These are phyloP conservation scores for Geosmithia flava DNA, from an alignment of 2,329 filamentous ascomycete genomes.

Conservation along the genomic window DNA sequence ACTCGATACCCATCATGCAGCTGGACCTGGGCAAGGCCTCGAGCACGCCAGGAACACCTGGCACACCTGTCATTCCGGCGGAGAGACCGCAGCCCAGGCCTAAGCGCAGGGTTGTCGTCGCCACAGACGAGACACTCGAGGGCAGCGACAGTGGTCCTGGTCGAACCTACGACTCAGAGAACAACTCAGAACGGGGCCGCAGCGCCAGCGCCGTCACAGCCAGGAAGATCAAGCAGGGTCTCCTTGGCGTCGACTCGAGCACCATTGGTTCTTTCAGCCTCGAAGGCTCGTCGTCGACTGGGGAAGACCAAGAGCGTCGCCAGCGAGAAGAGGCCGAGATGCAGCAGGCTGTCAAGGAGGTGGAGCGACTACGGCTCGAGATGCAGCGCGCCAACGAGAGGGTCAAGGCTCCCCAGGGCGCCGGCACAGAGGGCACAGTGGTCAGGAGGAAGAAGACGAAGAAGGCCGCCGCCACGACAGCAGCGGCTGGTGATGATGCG, in stretches of 20 bases:
- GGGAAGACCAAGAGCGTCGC: slow-evolving; percentile 50
- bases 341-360: slow-evolving; percentile 75
- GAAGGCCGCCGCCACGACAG: slow-evolving; percentile 25
- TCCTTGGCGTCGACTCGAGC: slow-evolving; percentile 81
- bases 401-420: slow-evolving; percentile 58
- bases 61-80: slow-evolving; percentile 11
- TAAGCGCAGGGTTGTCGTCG: slow-evolving; percentile 52
- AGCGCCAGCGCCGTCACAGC: slow-evolving; percentile 15
- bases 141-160: slow-evolving; percentile 33
- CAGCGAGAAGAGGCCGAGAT: slow-evolving; percentile 78
- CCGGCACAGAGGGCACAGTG: slow-evolving; percentile 50
- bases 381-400: slow-evolving; percentile 77
- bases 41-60: slow-evolving; percentile 7
- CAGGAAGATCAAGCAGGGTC: slow-evolving; percentile 42
- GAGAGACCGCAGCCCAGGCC: slow-evolving; percentile 25
- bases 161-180: slow-evolving; percentile 41
- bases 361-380: slow-evolving; percentile 74
- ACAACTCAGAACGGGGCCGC: slow-evolving; percentile 37
- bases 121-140: slow-evolving; percentile 61
- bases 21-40: slow-evolving; percentile 56
- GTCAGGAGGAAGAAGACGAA: slow-evolving; percentile 54
- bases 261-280: slow-evolving; percentile 64
- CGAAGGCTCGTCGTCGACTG: slow-evolving; percentile 26
- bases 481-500: slow-evolving; percentile 8
- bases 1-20: slow-evolving; percentile 92